These are phyloP conservation scores for Selaginella tamariscina DNA, from an alignment of 75 land plant species.

Conservation along the genomic window DNA sequence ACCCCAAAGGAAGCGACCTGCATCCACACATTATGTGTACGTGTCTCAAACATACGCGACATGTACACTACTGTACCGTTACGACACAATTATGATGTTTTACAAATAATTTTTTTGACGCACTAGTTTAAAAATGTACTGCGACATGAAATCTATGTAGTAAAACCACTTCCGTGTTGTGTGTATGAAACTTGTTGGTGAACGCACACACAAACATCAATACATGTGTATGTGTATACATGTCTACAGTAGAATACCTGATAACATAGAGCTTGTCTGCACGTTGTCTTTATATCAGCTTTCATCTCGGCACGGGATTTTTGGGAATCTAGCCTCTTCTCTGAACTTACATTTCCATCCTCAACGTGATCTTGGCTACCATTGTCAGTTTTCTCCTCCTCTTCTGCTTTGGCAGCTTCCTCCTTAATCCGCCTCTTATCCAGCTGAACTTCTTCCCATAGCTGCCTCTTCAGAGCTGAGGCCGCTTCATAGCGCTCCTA, in stretches of 20 bases:
- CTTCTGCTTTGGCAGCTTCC: slow-evolving; percentile 21
- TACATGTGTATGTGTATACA: too few species aligned
- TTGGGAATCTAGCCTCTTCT: neutral
- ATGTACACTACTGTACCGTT: too few species aligned
- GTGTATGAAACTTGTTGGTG: too few species aligned
- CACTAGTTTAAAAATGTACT: too few species aligned
- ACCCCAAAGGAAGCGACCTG: slow-evolving; percentile 3
- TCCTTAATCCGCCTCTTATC: slow-evolving; percentile 81
- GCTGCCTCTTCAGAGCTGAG: slow-evolving; percentile 79
- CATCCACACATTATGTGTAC: too few species aligned
- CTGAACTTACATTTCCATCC: neutral
- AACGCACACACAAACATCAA: too few species aligned
- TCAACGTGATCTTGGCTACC: neutral
- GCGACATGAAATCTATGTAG: too few species aligned
- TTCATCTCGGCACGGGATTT: neutral
- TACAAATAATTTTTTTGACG: too few species aligned
- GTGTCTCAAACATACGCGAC: too few species aligned
- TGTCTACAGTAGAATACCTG: too few species aligned
- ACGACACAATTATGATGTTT: too few species aligned
- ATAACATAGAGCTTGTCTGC: slow-evolving; percentile 12
- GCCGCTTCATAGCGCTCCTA: slow-evolving; percentile 89
- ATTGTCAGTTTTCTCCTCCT: neutral
- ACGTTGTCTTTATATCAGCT: neutral
- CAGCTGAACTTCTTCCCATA: slow-evolving; percentile 92
- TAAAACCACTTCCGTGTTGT: too few species aligned